Conservation (phyloP, 495 filamentous ascomycete species). For the Halenospora varia region DNA sequence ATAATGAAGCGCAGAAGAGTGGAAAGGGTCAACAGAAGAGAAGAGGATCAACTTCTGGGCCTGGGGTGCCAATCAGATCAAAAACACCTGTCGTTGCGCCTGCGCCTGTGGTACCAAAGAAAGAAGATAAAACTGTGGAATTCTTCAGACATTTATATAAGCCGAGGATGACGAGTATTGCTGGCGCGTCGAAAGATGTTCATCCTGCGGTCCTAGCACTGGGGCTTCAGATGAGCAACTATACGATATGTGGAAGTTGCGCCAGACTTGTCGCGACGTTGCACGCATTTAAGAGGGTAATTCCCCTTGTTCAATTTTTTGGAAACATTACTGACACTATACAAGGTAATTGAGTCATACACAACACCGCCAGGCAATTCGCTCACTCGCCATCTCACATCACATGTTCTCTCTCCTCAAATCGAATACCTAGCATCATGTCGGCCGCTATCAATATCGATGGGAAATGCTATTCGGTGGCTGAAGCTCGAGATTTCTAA, state of each 20-base stretch:
- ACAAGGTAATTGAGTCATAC: conserved; percentile 84
- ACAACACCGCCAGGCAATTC: conserved; percentile 79
- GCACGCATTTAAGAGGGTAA: conserved; percentile 81
- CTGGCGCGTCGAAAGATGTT: conserved; percentile 80
- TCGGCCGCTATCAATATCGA: conserved; percentile 85
- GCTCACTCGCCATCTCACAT: conserved; percentile 83
- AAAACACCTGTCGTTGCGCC: conserved; percentile 34
- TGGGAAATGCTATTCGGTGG: conserved; percentile 94
- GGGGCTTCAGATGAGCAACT: conserved; percentile 86
- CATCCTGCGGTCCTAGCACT: conserved; percentile 83
- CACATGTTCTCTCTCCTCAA: conserved; percentile 88
- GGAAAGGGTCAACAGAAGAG: conserved; percentile 29
- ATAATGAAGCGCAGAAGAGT: conserved; percentile 34
- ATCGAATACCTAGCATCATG: conserved; percentile 92
- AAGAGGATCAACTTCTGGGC: conserved; percentile 26
- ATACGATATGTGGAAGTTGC: conserved; percentile 85
- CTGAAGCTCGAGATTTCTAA: conserved; percentile 85
- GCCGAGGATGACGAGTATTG: conserved; percentile 65
- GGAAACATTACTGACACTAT: neutral
- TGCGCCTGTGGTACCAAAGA: conserved; percentile 30
- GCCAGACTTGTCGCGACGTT: conserved; percentile 84
- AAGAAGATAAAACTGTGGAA: conserved; percentile 68
- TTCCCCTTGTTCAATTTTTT: conserved; percentile 10
- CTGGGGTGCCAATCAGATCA: conserved; percentile 28
- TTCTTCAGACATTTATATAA: conserved; percentile 86